Evolutionary conservation across 805 yeast species (phyloP).

Genomic region (Candida ovalis): DNA sequence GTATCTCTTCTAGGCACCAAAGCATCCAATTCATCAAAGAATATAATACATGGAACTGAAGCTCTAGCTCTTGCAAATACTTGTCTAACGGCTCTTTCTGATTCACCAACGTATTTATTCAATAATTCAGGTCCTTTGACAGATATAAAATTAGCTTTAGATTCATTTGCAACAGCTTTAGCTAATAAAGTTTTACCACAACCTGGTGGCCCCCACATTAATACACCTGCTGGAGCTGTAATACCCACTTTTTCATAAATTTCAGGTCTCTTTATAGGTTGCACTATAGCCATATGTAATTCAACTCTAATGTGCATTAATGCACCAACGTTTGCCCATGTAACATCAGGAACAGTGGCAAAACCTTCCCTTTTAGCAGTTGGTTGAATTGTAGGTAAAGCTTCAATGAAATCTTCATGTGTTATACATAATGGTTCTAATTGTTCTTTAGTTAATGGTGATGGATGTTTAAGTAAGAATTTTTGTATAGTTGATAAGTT

Average conservation of each 20-base stretch:
- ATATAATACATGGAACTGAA: constrained; percentile 90
- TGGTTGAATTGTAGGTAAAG: constrained; percentile 92
- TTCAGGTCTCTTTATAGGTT: constrained; percentile 92
- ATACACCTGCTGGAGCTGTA: constrained; percentile 93
- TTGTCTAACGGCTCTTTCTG: constrained; percentile 90
- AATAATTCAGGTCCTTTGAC: constrained; percentile 95
- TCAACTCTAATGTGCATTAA: constrained; percentile 76
- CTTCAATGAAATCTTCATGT: constrained; percentile 74
- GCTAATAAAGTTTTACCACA: constrained; percentile 97
- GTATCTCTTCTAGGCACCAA: constrained; percentile 92
- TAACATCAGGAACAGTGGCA: constrained; percentile 96
- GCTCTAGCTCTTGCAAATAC: constrained; percentile 91
- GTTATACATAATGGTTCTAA: constrained; percentile 71
- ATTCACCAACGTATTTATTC: constrained; percentile 94
- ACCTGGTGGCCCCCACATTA: constrained; percentile 99
- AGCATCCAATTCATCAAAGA: constrained; percentile 95
- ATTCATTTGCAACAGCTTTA: constrained; percentile 97
- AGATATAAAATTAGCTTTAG: constrained; percentile 92
- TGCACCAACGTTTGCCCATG: constrained; percentile 96
- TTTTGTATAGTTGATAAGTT: constrained; percentile 59
- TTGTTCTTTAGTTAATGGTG: constrained; percentile 73
- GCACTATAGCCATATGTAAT: constrained; percentile 95
- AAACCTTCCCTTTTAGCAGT: constrained; percentile 98
- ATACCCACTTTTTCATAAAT: constrained; percentile 87
- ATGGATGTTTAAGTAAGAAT: constrained; percentile 71